Base-by-base conservation (phyloP, 257 asterid genomes). In the Nicotiana sylvestris region DNA sequence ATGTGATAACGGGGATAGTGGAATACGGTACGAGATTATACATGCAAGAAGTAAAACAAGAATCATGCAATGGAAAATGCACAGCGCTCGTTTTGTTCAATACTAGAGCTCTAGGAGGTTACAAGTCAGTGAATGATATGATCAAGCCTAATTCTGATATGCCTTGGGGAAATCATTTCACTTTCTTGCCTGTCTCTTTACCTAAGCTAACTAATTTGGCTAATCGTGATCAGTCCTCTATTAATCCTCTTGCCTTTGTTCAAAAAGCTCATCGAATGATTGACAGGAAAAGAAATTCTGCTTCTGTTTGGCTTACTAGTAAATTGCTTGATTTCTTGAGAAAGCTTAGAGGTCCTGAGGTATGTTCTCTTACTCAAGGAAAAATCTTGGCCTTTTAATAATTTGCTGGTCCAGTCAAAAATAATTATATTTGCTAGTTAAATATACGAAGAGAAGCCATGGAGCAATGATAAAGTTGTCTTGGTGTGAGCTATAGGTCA, bases 121-220 rank as follows among this genome's bases (percentile, higher is more conserved):
- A 92, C 83, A 89, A 88, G 51, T 89, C 97, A 21, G 90, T 94
- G 1, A 84, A 67, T 2, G 98, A 92, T 66, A 92, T 94, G 96
- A 62, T 88, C 29, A 89, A 89, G 67, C 94, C 95, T 1, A 82
- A 87, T 37, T 78, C 97, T 2, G 81, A 89, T 21, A 86, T 68
- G 84, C 91, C 94, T 0, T 94, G 96, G 96, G 97, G 97, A 7
- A 94, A 94, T 70, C 92, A 86, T 4, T 87, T 92, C n/a, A 89
- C 94, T 9, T 91, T 94, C 78, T 70, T 92, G 69, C 94, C 85
- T 2, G 84, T 92, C 66, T 29, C 89, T 0, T 1, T 94, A 1
- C 95, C 98, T 1, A 84, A 91, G 43, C 56, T 92, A 25, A 39
- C 77, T 0, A 62, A 46, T 21, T 11, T 8, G 1, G 49, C 74